Conservation (phyloP, 2,329 filamentous ascomycete species). For the Seiridium unicorne region DNA sequence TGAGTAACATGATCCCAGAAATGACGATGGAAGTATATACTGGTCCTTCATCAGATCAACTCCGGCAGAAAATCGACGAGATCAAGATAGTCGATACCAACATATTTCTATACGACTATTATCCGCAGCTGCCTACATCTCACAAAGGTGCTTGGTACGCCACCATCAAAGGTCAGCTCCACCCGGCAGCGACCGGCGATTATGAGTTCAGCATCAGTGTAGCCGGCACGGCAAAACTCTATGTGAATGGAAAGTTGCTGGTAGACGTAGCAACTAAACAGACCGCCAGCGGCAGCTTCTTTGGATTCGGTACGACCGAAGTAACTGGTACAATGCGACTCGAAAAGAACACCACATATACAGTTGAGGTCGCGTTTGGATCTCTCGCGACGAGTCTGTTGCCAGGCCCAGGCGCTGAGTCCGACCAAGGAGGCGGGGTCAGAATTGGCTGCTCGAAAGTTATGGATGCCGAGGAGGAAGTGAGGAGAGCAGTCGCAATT, state of each 20-base stretch:
- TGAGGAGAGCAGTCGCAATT: conserved; percentile 63
- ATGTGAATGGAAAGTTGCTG: conserved; percentile 59
- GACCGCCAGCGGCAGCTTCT: conserved; percentile 60
- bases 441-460: conserved; percentile 59
- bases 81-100: not conserved
- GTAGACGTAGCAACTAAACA: conserved; percentile 69
- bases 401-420: conserved; percentile 47
- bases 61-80: not conserved
- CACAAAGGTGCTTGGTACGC: conserved; percentile 53
- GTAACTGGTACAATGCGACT: conserved; percentile 58
- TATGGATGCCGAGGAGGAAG: conserved; percentile 56
- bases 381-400: conserved; percentile 50
- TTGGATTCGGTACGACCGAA: conserved; percentile 63
- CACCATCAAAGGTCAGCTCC: conserved; percentile 58
- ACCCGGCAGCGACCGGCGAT: conserved; percentile 55
- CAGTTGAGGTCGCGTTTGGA: conserved; percentile 56
- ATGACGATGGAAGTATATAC: conserved; percentile 14
- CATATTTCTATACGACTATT: conserved; percentile 13
- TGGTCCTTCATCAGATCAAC: not conserved
- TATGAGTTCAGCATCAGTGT: conserved; percentile 66
- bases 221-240: conserved; percentile 62
- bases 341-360: conserved; percentile 57
- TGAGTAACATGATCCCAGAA: conserved; percentile 44
- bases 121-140: conserved; percentile 41
- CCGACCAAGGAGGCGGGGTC: conserved; percentile 58